Evolutionary conservation across 1,284 basidiomycete species (phyloP), one percentile per base, ranked within the genome.

Genomic region (Papiliotrema fonsecae): DNA sequence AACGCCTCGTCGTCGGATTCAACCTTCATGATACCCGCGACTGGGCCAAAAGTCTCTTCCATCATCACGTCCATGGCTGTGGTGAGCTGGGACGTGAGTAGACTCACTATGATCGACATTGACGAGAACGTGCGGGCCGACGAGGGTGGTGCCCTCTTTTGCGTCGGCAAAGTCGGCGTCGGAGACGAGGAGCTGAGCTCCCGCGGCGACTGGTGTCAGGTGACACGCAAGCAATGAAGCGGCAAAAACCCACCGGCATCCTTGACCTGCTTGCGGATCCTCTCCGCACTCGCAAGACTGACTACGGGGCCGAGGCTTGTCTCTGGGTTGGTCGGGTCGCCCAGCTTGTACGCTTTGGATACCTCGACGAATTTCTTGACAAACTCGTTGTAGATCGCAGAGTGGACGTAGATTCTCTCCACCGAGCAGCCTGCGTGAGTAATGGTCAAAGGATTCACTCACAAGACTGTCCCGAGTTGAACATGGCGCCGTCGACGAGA

Each of bases 401-500:
- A 83, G 62, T 97, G 89, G 11, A 96, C 92, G 69, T 97, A 97
- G 47, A 97, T 91, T 24, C 93, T 82, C 84, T 97, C 77, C 21
- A 73, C 61, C 25, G 62, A 62, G 42, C 67, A 73, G 52, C 64
- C 63, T 50, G 44, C 19, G 9, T 24, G 14, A 24, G 14, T 9
- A 21, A 7, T 13, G 18, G 19, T 32, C 37, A 22, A 25, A 13
- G 22, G 13, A 9, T 19, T 1, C n/a, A 45, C 56, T 64, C 76
- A 28, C 59, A 88, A 82, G 56, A 94, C 77, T 97, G 92, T 1
- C 92, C 93, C 14, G 91, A 91, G 73, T 97, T 97, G 79, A 91
- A 97, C 76, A 93, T 84, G 25, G 89, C 86, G 46, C 91, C 93
- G 73, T 97, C 93, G 2, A 93, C 91, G 10, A 97, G 80, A 66